Evolutionary conservation across 2,329 filamentous ascomycete genomes (phyloP).

Genomic region (Lithohypha guttulata): DNA sequence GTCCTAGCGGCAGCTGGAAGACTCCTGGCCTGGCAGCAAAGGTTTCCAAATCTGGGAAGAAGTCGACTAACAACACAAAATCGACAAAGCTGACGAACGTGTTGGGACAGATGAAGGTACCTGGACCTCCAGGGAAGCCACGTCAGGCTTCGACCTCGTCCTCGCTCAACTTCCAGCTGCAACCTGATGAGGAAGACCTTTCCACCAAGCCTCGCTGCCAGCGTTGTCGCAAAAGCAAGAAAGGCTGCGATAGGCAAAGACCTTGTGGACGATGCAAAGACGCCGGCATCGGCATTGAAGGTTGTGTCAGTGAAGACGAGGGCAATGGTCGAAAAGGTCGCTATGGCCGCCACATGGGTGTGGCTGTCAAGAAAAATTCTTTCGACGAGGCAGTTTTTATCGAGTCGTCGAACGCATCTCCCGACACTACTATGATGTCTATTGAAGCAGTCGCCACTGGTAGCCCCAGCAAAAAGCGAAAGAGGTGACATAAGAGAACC

Average conservation of each 20-base stretch:
- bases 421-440: constrained; percentile 8
- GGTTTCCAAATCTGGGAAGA: constrained; percentile 26
- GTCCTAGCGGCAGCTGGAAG: constrained; percentile 11
- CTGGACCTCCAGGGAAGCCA: constrained; percentile 13
- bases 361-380: constrained; percentile 49
- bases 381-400: constrained; percentile 25
- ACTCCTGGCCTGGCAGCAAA: constrained; percentile 14
- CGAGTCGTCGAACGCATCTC: not conserved
- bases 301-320: constrained; percentile 95
- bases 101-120: constrained; percentile 5
- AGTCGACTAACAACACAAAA: constrained; percentile 25
- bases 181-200: constrained; percentile 72
- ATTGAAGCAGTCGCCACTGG: constrained; percentile 25
- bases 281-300: constrained; percentile 82
- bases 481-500: constrained; percentile 45
- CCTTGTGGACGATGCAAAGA: constrained; percentile 94
- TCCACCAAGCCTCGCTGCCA: constrained; percentile 96
- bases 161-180: constrained; percentile 50
- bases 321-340: constrained; percentile 93
- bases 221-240: constrained; percentile 98
- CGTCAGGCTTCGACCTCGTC: constrained; percentile 57
- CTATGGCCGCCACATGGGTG: constrained; percentile 63
- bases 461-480: constrained; percentile 53
- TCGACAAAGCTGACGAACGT: constrained; percentile 1
- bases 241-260: constrained; percentile 92